Percentiles rank a stretch among this genome's conserved stretches.
Evolutionary conservation across 805 yeast genomes (phyloP).

Genomic region (Cyberlindnera misumaiensis): DNA sequence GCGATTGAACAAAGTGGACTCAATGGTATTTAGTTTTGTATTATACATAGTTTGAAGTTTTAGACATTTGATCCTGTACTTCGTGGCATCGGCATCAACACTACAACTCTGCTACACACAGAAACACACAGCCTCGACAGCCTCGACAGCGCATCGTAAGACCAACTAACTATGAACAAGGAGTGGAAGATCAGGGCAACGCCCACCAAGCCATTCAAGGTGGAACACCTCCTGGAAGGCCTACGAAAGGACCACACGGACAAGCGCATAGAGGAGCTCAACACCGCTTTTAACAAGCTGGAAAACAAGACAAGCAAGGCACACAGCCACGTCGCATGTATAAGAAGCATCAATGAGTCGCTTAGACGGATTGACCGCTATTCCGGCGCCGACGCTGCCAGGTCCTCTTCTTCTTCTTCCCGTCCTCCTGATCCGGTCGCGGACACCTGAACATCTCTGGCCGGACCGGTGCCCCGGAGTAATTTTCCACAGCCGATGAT

Average conservation of each 20-base stretch:
- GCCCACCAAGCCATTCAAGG: slow-evolving; percentile 11
- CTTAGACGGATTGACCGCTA: slow-evolving; percentile 15
- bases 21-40: no score
- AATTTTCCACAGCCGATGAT: slow-evolving; percentile 5
- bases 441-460: slow-evolving; percentile 2
- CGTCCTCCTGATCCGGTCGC: not conserved
- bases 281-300: slow-evolving; percentile 16
- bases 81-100: no score
- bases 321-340: slow-evolving; percentile 3
- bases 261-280: slow-evolving; percentile 11
- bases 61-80: no score
- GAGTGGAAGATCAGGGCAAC: slow-evolving; percentile 15
- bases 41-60: no score
- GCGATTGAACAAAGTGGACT: slow-evolving; percentile 3
- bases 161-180: no score
- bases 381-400: no score
- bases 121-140: not conserved
- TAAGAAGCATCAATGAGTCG: slow-evolving; percentile 11
- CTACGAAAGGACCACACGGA: slow-evolving; percentile 16
- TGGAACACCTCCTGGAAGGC: slow-evolving; percentile 7
- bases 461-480: slow-evolving; percentile 1
- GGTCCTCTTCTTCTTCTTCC: no score
- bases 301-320: slow-evolving; percentile 16
- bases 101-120: no score
- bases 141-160: not conserved